Evolutionary conservation across 176 grass and related monocot genomes (phyloP).

Genomic region (Oryza glumipatula): DNA sequence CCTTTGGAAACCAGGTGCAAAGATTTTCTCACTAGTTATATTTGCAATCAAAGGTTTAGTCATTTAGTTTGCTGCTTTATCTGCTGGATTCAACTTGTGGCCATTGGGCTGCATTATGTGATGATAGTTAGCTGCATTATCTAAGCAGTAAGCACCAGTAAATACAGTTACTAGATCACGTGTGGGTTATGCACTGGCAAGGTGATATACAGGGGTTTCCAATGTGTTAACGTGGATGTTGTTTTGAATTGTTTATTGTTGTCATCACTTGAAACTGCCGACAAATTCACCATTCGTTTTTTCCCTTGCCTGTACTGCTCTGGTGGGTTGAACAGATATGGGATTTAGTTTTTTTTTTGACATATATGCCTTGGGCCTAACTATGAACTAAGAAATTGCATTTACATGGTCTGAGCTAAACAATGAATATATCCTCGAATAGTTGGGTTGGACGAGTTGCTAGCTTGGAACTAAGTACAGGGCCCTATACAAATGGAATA

Average conservation of each 20-base stretch:
- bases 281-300: background rate
- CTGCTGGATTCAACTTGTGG: background rate
- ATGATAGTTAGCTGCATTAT: background rate
- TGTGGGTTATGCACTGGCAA: conserved; percentile 10
- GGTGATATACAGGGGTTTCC: background rate
- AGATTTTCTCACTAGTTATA: background rate
- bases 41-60: conserved; percentile 6
- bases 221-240: background rate
- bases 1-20: conserved; percentile 5
- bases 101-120: conserved; percentile 10
- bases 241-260: conserved; percentile 12
- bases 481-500: background rate
- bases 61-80: conserved; percentile 19
- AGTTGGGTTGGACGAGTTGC: background rate
- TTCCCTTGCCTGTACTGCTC: conserved; percentile 2
- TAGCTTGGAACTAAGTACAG: background rate
- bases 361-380: background rate
- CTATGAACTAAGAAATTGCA: background rate
- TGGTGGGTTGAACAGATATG: background rate
- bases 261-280: background rate
- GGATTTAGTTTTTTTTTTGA: background rate
- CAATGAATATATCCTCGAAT: background rate
- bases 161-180: background rate
- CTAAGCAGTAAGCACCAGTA: background rate
- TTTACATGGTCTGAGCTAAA: background rate